A percentile compares a stretch with the other conserved stretches of the same genome.
phyloP scores from a whole-genome alignment of 176 grass and related monocot species.

The Oryza nivara region DNA sequence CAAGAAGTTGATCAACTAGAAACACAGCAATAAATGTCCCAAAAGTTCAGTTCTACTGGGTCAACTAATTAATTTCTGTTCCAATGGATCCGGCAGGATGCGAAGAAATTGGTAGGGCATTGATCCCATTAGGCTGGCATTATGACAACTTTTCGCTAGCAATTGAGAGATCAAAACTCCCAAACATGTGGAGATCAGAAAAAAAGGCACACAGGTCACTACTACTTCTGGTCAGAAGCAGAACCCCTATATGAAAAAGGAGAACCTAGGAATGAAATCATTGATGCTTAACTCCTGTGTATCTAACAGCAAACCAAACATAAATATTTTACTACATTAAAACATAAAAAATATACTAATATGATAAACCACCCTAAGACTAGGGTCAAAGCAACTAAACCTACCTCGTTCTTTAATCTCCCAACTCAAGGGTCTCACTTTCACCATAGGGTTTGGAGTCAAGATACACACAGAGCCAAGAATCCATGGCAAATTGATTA shows the following conservation, averaged over 20 bases:
- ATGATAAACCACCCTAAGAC: not conserved
- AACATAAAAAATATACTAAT: too few relatives aligned
- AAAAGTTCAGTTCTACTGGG: not conserved
- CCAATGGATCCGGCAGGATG: not conserved
- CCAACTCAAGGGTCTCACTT: not conserved
- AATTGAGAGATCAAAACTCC: not conserved
- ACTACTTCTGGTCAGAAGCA: too few relatives aligned
- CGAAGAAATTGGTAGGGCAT: not conserved
- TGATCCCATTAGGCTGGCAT: not conserved
- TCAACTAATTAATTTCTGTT: not conserved
- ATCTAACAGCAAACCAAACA: not conserved
- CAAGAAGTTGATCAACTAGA: not conserved
- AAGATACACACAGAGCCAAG: not conserved
- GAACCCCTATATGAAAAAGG: not conserved
- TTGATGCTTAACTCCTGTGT: not conserved
- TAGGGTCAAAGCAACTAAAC: not conserved
- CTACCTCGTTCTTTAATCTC: not conserved
- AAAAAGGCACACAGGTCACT: not conserved
- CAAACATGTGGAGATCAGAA: not conserved
- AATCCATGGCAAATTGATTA: not conserved
- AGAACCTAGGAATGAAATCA: not conserved
- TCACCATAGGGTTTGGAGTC: not conserved
- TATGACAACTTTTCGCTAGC: conserved; percentile 7
- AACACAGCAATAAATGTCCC: not conserved
- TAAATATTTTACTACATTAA: not conserved